phyloP scores from a whole-genome alignment of 2,329 filamentous ascomycete genomes.

The Thelonectria rubi region DNA sequence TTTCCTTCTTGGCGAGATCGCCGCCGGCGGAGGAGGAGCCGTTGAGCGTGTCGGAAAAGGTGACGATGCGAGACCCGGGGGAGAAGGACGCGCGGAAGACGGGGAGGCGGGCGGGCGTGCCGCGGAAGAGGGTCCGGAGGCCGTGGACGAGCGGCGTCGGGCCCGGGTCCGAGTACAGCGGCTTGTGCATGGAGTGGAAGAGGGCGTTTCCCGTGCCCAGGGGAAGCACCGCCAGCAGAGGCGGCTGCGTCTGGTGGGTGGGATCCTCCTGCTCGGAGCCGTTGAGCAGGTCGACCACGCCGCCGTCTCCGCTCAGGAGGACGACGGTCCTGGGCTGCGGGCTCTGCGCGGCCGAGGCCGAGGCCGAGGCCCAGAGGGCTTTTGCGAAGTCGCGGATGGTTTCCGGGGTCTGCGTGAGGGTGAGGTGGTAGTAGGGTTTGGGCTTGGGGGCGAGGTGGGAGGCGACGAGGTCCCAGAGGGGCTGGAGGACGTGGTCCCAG shows the following conservation, averaged over 20 bases:
- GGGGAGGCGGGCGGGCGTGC: constrained; percentile 64
- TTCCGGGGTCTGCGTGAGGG: constrained; percentile 69
- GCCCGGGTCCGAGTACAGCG: constrained; percentile 56
- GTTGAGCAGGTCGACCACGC: constrained; percentile 84
- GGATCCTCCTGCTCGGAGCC: constrained; percentile 51
- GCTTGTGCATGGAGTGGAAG: constrained; percentile 69
- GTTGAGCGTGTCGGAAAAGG: constrained; percentile 42
- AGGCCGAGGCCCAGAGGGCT: constrained; percentile 45
- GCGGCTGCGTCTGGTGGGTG: constrained; percentile 36
- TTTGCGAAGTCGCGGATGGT: constrained; percentile 72
- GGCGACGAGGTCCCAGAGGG: constrained; percentile 59
- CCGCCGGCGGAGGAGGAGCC: constrained; percentile 9
- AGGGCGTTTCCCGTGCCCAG: constrained; percentile 73
- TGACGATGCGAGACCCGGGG: constrained; percentile 60
- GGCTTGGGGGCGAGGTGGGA: neutral
- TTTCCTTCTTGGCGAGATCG: constrained; percentile 41
- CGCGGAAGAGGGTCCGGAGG: constrained; percentile 68
- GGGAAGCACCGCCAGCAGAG: constrained; percentile 64
- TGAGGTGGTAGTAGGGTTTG: constrained; percentile 46
- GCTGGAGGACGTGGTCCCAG: constrained; percentile 64
- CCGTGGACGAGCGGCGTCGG: constrained; percentile 58
- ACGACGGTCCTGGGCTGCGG: constrained; percentile 65
- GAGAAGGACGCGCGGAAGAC: constrained; percentile 71
- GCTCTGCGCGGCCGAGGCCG: constrained; percentile 40
- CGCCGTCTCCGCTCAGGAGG: constrained; percentile 88